Percentiles rank a stretch among this genome's conserved stretches.
Conservation (phyloP, 2,329 filamentous ascomycete species). For the Cladosporium sphaerospermum region DNA sequence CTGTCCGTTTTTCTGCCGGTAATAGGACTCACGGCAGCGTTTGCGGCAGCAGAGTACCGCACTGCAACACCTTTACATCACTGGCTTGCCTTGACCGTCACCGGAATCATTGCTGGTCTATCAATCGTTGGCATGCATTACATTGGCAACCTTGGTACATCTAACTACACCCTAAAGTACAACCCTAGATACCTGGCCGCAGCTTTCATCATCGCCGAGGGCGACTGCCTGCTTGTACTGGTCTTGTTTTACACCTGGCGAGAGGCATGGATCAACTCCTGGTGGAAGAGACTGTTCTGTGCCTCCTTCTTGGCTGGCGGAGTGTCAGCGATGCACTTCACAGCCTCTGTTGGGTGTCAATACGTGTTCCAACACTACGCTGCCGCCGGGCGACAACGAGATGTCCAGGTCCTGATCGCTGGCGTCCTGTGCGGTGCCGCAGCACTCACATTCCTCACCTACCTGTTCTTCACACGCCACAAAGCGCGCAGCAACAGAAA, state of each 20-base stretch:
- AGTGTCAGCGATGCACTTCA: slow-evolving; percentile 86
- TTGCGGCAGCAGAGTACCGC: slow-evolving; percentile 56
- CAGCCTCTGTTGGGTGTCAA: slow-evolving; percentile 62
- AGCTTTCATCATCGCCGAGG: slow-evolving; percentile 64
- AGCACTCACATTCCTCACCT: slow-evolving; percentile 30
- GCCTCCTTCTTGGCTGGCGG: slow-evolving; percentile 64
- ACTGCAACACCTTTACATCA: slow-evolving; percentile 26
- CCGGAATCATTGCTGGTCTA: slow-evolving; percentile 64
- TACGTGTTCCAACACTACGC: slow-evolving; percentile 54
- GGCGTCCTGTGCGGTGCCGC: slow-evolving; percentile 52
- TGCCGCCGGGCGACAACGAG: slow-evolving; percentile 36
- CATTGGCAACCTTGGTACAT: slow-evolving; percentile 74
- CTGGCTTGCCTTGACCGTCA: slow-evolving; percentile 40
- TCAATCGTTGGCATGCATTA: slow-evolving; percentile 85
- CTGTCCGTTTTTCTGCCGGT: slow-evolving; percentile 78
- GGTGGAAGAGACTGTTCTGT: slow-evolving; percentile 66
- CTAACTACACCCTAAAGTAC: slow-evolving; percentile 67
- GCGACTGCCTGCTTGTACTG: slow-evolving; percentile 64
- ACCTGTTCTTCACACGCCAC: slow-evolving; percentile 33
- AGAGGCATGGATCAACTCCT: slow-evolving; percentile 68
- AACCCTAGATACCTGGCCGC: slow-evolving; percentile 55
- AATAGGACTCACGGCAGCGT: slow-evolving; percentile 64
- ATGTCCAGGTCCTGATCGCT: slow-evolving; percentile 66
- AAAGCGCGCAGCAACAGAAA: slow-evolving; percentile 34
- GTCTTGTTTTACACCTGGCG: slow-evolving; percentile 72